These are phyloP conservation scores for Leccinum uliginosum DNA, from an alignment of 768 basidiomycete species.

Conservation along the genomic window DNA sequence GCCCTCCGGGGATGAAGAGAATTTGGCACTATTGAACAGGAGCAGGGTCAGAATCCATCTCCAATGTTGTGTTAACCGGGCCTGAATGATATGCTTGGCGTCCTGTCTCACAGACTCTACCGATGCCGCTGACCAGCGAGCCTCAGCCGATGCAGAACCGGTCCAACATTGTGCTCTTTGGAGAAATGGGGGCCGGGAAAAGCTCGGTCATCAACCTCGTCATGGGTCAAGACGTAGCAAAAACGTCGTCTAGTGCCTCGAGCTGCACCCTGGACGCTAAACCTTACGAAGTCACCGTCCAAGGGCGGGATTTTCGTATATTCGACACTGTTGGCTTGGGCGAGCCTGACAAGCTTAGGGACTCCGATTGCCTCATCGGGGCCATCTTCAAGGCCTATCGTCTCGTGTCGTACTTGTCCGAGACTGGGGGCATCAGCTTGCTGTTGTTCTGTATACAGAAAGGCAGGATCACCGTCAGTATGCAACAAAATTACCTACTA, in stretches of 20 bases:
- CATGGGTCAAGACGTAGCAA: constrained; percentile 23
- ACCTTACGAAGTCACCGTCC: constrained; percentile 23
- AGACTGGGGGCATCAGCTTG: constrained; percentile 35
- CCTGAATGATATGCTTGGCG: constrained; percentile 5
- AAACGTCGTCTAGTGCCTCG: constrained; percentile 26
- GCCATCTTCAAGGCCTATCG: constrained; percentile 31
- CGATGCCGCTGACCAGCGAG: constrained; percentile 7
- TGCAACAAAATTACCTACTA: constrained; percentile 28
- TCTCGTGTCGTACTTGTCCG: constrained; percentile 30
- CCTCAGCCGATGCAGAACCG: constrained; percentile 9
- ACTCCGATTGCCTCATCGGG: constrained; percentile 22
- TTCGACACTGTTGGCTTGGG: constrained; percentile 34
- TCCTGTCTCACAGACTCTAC: background rate
- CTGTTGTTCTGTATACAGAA: constrained; percentile 37
- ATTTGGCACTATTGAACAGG: background rate
- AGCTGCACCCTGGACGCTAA: constrained; percentile 33
- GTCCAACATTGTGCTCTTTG: constrained; percentile 27
- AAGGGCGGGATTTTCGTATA: constrained; percentile 21
- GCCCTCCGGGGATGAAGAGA: background rate
- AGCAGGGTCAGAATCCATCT: constrained; percentile 11
- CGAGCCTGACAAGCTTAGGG: constrained; percentile 24
- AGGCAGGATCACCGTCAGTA: constrained; percentile 27
- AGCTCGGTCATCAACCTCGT: constrained; percentile 43
- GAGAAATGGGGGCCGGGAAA: constrained; percentile 34
- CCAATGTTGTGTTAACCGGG: background rate